Conservation (phyloP, 2,329 filamentous ascomycete genomes). For the Beauveria medogensis region DNA sequence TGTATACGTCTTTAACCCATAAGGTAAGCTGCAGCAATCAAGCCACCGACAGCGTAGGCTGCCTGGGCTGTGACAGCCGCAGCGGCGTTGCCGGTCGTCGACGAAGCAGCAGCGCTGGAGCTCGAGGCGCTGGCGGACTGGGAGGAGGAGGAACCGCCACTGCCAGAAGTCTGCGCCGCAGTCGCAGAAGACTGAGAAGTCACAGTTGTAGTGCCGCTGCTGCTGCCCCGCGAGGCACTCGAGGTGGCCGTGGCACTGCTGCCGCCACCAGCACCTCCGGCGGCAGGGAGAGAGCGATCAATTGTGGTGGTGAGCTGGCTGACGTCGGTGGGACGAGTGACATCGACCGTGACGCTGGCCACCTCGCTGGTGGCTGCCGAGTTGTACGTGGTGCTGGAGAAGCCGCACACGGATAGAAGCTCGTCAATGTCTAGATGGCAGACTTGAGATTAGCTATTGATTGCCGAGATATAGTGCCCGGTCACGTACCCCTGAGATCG, state of each 20-base stretch:
- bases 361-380: conserved; percentile 17
- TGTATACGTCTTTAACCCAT: neutral
- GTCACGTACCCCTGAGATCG: neutral
- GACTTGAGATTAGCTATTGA: neutral
- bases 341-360: conserved; percentile 24
- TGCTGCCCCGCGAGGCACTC: neutral
- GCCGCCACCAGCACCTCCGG: neutral
- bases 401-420: conserved; percentile 4
- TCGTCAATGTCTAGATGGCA: neutral
- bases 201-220: neutral
- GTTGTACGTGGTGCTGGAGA: conserved; percentile 5
- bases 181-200: neutral
- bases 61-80: neutral
- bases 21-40: conserved; percentile 9
- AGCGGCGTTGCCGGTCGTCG: neutral
- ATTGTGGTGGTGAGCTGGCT: conserved; percentile 29
- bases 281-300: neutral
- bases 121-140: neutral
- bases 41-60: neutral
- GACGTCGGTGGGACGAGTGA: conserved; percentile 23
- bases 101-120: neutral
- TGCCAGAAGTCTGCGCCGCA: neutral
- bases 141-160: too few relatives aligned
- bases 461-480: neutral
- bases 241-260: neutral